These are phyloP conservation scores for Pinus albicaulis DNA, from an alignment of 75 land plant genomes.

Conservation along the genomic window DNA sequence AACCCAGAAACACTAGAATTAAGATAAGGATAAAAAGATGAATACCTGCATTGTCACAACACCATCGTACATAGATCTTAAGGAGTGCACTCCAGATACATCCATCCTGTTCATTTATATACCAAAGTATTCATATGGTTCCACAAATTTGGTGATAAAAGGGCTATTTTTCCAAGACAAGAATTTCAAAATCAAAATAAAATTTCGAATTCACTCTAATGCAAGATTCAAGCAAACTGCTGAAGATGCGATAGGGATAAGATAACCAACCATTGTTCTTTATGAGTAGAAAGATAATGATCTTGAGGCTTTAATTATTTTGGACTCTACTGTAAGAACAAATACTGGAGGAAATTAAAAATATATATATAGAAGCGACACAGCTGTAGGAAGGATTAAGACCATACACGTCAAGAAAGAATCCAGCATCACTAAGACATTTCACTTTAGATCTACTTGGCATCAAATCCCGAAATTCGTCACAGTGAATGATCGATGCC, in stretches of 20 bases:
- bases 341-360: not conserved
- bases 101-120: slow-evolving; percentile 31
- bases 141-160: not conserved
- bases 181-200: not conserved
- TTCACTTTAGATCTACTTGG: slow-evolving; percentile 59
- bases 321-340: not conserved
- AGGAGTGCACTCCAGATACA: slow-evolving; percentile 29
- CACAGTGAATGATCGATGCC: slow-evolving; percentile 81
- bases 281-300: not conserved
- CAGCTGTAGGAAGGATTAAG: not conserved
- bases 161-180: not conserved
- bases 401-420: slow-evolving; percentile 74
- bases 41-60: slow-evolving; percentile 54
- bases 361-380: not conserved
- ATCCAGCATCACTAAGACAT: slow-evolving; percentile 92
- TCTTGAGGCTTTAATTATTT: not conserved
- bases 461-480: slow-evolving; percentile 40
- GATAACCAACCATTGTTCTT: not conserved
- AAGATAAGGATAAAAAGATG: not conserved
- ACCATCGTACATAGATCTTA: slow-evolving; percentile 30
- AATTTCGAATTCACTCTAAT: not conserved
- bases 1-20: not conserved
- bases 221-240: not conserved
- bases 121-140: not conserved
- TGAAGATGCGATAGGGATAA: not conserved